Percentiles rank a stretch among this genome's conserved stretches.
Evolutionary conservation across 306 rosid genomes (phyloP).

Genomic region (Bauhinia variegata): DNA sequence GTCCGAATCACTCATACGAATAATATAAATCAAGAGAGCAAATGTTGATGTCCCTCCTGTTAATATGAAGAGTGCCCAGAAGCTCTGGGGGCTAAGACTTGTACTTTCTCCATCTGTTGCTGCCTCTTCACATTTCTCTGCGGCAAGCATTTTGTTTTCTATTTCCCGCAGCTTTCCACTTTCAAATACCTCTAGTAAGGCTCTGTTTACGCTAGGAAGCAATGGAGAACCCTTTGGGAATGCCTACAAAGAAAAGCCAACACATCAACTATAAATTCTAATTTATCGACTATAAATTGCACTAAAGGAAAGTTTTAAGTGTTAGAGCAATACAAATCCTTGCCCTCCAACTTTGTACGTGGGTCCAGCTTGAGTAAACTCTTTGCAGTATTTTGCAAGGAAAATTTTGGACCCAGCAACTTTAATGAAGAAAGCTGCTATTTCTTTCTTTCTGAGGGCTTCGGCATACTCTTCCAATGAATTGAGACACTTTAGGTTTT

Average conservation of each 20-base stretch:
- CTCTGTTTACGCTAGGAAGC: conserved; percentile 36
- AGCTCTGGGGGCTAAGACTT: conserved; percentile 49
- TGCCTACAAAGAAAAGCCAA: conserved; percentile 36
- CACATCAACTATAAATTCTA: too few relatives aligned
- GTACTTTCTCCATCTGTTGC: conserved; percentile 4
- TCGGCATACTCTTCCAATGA: conserved; percentile 29
- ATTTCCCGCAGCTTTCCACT: conserved; percentile 35
- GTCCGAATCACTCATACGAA: neutral
- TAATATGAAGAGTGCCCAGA: conserved; percentile 42
- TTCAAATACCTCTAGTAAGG: conserved; percentile 48
- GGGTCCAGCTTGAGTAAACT: conserved; percentile 43
- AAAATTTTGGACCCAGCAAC: conserved; percentile 47
- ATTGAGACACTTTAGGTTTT: conserved; percentile 16
- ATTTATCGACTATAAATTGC: too few relatives aligned
- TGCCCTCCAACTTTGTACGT: conserved; percentile 57
- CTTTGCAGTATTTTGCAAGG: conserved; percentile 49
- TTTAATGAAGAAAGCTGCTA: conserved; percentile 54
- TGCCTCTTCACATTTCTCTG: conserved; percentile 37
- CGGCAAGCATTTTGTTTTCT: conserved; percentile 47
- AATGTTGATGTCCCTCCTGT: conserved; percentile 53
- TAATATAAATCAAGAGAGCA: conserved; percentile 41
- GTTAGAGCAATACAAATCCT: too few relatives aligned
- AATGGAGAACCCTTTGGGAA: conserved; percentile 50
- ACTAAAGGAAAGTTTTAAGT: too few relatives aligned
- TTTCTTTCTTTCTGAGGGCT: conserved; percentile 42